Conservation (phyloP, 1,139 yeast genomes). For the Suhomyces bokatorum region DNA sequence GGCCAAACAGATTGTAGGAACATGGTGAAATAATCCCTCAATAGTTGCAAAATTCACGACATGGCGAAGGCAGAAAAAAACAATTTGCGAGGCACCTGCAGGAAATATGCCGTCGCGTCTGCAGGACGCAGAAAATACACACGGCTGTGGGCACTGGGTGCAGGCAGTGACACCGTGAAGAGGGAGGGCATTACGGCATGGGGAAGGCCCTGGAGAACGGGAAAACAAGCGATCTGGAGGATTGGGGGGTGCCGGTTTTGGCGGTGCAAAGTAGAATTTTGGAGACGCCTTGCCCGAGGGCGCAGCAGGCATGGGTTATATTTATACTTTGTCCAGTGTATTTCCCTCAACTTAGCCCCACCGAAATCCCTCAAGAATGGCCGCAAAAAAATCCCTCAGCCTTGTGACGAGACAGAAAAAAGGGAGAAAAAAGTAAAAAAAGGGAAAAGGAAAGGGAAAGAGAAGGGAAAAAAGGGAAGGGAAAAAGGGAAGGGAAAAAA, state of each 20-base stretch:
- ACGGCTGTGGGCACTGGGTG: background rate
- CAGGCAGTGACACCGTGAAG: background rate
- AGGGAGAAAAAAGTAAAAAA: background rate
- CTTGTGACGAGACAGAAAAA: background rate
- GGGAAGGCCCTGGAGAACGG: background rate
- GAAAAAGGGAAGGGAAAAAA: no score
- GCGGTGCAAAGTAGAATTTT: background rate
- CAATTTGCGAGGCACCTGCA: no score
- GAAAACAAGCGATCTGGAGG: background rate
- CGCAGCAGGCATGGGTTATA: background rate
- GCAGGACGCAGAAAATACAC: background rate
- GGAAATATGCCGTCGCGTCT: no score
- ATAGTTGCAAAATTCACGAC: slow-evolving; percentile 1
- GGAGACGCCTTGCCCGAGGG: background rate
- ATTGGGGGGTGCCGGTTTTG: background rate
- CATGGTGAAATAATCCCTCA: slow-evolving; percentile 10
- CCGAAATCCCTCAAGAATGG: slow-evolving; percentile 7
- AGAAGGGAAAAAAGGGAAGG: no score
- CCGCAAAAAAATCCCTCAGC: slow-evolving; percentile 9
- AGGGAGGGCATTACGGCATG: background rate
- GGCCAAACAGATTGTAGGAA: background rate
- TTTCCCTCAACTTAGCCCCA: slow-evolving; percentile 5
- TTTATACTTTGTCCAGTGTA: background rate
- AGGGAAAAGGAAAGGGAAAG: no score
- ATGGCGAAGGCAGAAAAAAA: no score